These are phyloP conservation scores for Periconia sp. DNA, from an alignment of 2,329 filamentous ascomycete genomes.

Conservation along the genomic window DNA sequence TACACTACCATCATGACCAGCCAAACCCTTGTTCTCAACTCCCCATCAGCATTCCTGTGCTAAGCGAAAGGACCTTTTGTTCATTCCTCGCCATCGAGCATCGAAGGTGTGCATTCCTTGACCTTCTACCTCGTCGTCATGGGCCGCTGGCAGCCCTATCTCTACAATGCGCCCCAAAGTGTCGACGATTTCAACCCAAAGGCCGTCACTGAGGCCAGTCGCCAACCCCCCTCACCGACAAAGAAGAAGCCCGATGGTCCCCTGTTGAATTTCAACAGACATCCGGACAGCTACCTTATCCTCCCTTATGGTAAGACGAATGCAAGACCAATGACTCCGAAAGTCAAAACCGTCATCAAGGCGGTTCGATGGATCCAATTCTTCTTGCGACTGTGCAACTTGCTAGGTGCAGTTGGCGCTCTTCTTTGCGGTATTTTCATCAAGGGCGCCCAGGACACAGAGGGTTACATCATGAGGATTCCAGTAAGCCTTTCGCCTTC, in stretches of 20 bases:
- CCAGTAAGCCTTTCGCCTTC: constrained; percentile 62
- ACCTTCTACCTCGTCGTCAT: constrained; percentile 36
- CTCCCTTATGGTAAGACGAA: constrained; percentile 67
- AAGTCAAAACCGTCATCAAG: constrained; percentile 74
- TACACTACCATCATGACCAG: constrained; percentile 35
- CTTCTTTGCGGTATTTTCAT: constrained; percentile 80
- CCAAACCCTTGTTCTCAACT: constrained; percentile 32
- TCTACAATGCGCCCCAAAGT: constrained; percentile 67
- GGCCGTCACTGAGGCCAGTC: constrained; percentile 80
- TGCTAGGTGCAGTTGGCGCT: constrained; percentile 73
- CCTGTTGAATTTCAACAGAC: constrained; percentile 80
- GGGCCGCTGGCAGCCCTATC: constrained; percentile 68
- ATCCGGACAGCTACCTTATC: constrained; percentile 77
- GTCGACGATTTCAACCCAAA: constrained; percentile 80
- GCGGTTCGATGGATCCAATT: constrained; percentile 73
- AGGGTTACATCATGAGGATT: constrained; percentile 78
- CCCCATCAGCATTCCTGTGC: constrained; percentile 42
- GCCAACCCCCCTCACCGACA: constrained; percentile 63
- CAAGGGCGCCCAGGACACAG: constrained; percentile 66
- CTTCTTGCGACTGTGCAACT: constrained; percentile 67
- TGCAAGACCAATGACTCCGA: constrained; percentile 70
- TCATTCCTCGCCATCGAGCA: constrained; percentile 32
- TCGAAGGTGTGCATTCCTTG: constrained; percentile 33
- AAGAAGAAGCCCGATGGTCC: constrained; percentile 75
- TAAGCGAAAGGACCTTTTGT: constrained; percentile 35